Conservation (phyloP, 2,329 filamentous ascomycete genomes). For the Ophiostoma novo-ulmi region DNA sequence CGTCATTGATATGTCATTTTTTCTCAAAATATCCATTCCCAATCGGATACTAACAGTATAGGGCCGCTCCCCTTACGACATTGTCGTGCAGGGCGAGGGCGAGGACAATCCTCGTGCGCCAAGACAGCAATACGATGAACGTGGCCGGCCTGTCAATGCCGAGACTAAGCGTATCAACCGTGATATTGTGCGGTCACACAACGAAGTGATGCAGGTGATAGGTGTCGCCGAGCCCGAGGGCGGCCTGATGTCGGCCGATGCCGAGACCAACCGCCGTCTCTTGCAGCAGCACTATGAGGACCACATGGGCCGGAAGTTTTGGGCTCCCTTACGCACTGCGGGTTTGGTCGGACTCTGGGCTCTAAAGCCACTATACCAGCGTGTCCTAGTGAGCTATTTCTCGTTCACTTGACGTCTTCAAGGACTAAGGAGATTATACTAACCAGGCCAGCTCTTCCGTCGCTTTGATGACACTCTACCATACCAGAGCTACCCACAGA, state of each 20-base stretch:
- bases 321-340: conserved; percentile 35
- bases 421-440: conserved; percentile 14
- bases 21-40: not conserved
- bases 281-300: conserved; percentile 47
- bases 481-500: conserved; percentile 39
- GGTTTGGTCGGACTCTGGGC: conserved; percentile 48
- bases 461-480: conserved; percentile 47
- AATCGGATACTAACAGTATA: conserved; percentile 29
- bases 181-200: conserved; percentile 55
- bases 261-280: conserved; percentile 40
- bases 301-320: conserved; percentile 40
- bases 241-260: conserved; percentile 33
- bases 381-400: conserved; percentile 44
- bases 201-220: conserved; percentile 60
- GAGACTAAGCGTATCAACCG: conserved; percentile 52
- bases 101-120: conserved; percentile 40
- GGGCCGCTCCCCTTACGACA: conserved; percentile 58
- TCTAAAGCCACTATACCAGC: conserved; percentile 48
- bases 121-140: conserved; percentile 49
- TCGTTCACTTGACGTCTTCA: not conserved
- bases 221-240: conserved; percentile 57
- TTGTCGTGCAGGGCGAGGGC: conserved; percentile 48
- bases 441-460: conserved; percentile 45
- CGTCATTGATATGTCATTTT: not conserved
- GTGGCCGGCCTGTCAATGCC: conserved; percentile 52